phyloP scores from a whole-genome alignment of 2,329 filamentous ascomycete species.

The Colletotrichum salicis region DNA sequence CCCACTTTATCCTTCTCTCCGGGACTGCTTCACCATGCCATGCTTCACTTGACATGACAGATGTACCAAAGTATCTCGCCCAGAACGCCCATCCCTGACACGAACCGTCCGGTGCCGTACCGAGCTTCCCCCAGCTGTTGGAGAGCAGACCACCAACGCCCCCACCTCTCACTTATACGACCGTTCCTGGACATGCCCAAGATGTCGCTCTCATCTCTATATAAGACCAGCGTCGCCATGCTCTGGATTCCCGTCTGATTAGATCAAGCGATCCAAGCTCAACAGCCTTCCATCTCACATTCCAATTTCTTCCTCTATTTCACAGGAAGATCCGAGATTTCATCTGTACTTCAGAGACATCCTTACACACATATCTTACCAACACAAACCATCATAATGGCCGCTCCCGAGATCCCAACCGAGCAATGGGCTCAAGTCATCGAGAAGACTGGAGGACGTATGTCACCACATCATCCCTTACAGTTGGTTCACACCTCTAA shows the following conservation, averaged over 20 bases:
- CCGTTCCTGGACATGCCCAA: constrained; percentile 6
- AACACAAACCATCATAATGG: constrained; percentile 16
- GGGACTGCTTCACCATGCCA: not conserved
- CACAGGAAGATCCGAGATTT: constrained; percentile 9
- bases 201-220: constrained; percentile 29
- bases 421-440: constrained; percentile 94
- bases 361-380: not conserved
- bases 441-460: constrained; percentile 80
- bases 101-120: constrained; percentile 11
- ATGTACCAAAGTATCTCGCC: constrained; percentile 13
- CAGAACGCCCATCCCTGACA: constrained; percentile 19
- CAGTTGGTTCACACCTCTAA: constrained; percentile 28
- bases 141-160: not conserved
- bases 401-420: constrained; percentile 66
- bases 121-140: constrained; percentile 1
- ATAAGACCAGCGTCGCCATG: constrained; percentile 21
- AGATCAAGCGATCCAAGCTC: constrained; percentile 27
- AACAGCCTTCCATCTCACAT: constrained; percentile 17
- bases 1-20: not conserved
- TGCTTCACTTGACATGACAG: constrained; percentile 1
- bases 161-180: constrained; percentile 24
- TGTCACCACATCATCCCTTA: constrained; percentile 42
- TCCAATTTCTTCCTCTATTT: constrained; percentile 6
- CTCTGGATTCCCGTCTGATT: constrained; percentile 12
- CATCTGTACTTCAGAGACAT: constrained; percentile 4